Conservation (phyloP, 1,139 yeast species). For the Yamadazyma membranifaciens region DNA sequence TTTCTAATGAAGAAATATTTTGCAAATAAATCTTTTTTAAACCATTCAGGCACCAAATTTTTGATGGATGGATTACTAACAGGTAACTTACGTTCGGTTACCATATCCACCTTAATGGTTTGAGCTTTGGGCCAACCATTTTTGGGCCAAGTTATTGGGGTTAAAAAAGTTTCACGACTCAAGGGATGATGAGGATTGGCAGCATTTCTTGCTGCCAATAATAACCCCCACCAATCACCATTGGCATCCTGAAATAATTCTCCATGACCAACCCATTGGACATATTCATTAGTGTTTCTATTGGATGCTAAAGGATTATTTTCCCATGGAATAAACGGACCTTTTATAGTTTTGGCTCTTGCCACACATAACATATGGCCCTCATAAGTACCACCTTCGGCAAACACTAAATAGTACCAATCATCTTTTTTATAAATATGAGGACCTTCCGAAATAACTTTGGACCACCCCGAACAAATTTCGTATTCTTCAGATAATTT, state of each 20-base stretch:
- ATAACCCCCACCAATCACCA: constrained; percentile 10
- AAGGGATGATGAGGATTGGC: constrained; percentile 7
- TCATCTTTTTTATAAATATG: constrained; percentile 11
- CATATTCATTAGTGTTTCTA: constrained; percentile 8
- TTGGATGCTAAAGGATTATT: constrained; percentile 10
- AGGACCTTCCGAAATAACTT: constrained; percentile 12
- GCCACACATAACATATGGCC: constrained; percentile 13
- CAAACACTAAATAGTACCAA: constrained; percentile 10
- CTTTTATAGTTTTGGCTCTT: constrained; percentile 8
- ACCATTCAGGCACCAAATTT: constrained; percentile 8
- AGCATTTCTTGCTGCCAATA: constrained; percentile 10
- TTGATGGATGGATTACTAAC: not conserved
- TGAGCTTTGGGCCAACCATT: constrained; percentile 12
- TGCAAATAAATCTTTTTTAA: constrained; percentile 8
- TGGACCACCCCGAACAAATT: constrained; percentile 12
- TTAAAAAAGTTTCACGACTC: constrained; percentile 11
- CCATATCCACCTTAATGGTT: constrained; percentile 10
- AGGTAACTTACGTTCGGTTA: constrained; percentile 7
- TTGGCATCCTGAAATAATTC: constrained; percentile 8
- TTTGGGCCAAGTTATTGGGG: constrained; percentile 9
- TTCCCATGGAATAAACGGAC: constrained; percentile 10
- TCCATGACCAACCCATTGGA: constrained; percentile 14
- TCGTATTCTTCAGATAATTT: constrained; percentile 10
- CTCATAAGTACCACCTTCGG: constrained; percentile 12
- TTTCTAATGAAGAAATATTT: constrained; percentile 8